These are phyloP conservation scores for Mycena haematopus DNA, from an alignment of 768 basidiomycete genomes.

Conservation along the genomic window DNA sequence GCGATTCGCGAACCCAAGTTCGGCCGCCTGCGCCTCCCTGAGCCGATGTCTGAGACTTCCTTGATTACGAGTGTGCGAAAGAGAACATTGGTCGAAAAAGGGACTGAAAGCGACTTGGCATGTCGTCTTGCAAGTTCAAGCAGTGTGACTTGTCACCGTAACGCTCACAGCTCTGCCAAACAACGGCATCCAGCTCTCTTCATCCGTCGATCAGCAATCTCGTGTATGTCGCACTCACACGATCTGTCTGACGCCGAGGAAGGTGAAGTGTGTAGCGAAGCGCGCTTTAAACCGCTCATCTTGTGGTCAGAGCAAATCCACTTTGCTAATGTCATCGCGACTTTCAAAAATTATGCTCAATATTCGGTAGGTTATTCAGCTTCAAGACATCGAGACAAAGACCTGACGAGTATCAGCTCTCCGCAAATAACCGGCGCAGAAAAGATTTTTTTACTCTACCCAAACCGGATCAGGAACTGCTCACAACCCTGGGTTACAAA, in stretches of 20 bases:
- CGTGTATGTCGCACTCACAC: conserved; percentile 15
- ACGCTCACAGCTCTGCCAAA: not conserved
- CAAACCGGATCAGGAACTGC: conserved; percentile 68
- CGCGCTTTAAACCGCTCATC: not conserved
- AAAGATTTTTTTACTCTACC: conserved; percentile 81
- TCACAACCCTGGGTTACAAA: conserved; percentile 75
- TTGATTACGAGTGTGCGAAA: conserved; percentile 80
- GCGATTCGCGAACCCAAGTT: conserved; percentile 89
- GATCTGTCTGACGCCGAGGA: conserved; percentile 19
- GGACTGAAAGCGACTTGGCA: not conserved
- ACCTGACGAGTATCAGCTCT: conserved; percentile 41
- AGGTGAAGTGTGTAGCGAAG: not conserved
- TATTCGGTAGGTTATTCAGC: conserved; percentile 64
- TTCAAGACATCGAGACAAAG: not conserved
- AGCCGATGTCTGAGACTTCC: conserved; percentile 97
- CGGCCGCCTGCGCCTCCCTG: conserved; percentile 94
- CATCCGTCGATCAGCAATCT: not conserved
- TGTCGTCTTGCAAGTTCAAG: no score
- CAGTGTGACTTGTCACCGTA: not conserved
- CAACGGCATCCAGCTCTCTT: not conserved
- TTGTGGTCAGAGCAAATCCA: conserved; percentile 61
- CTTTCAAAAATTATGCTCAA: conserved; percentile 77
- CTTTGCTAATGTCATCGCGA: conserved; percentile 76
- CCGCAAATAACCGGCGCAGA: conserved; percentile 65
- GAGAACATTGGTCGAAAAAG: not conserved